These are phyloP conservation scores for Phaeosphaeria sp. DNA, from an alignment of 2,329 filamentous ascomycete genomes.

Conservation along the genomic window DNA sequence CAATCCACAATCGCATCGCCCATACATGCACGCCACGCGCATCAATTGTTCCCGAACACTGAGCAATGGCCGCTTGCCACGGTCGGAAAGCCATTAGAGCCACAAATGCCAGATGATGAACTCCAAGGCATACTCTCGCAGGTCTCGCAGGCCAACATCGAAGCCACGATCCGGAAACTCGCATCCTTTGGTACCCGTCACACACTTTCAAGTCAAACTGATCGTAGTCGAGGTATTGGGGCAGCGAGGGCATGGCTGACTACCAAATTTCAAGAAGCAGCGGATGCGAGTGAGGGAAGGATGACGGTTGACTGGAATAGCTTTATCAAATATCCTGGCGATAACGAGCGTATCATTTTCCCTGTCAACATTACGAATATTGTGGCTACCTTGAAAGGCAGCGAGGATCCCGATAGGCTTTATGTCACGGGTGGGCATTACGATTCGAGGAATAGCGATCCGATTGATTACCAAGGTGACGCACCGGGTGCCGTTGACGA, in stretches of 20 bases:
- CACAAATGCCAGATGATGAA: conserved; percentile 48
- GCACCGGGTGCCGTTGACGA: conserved; percentile 64
- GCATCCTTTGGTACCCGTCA: conserved; percentile 62
- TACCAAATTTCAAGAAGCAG: conserved; percentile 54
- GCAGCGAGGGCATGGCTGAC: conserved; percentile 62
- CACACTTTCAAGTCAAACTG: conserved; percentile 59
- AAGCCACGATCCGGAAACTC: conserved; percentile 57
- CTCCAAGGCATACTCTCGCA: conserved; percentile 45
- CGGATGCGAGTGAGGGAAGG: conserved; percentile 53
- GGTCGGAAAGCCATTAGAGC: conserved; percentile 36
- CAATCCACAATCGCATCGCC: conserved; percentile 15
- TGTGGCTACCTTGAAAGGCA: conserved; percentile 53
- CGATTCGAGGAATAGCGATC: conserved; percentile 57
- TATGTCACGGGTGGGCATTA: conserved; percentile 63
- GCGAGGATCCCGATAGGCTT: conserved; percentile 53
- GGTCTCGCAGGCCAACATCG: conserved; percentile 51
- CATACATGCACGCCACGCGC: conserved; percentile 16
- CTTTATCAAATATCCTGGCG: conserved; percentile 53
- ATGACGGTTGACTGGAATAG: conserved; percentile 59
- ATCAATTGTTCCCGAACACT: conserved; percentile 17
- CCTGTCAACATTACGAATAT: conserved; percentile 60
- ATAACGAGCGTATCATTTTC: conserved; percentile 49
- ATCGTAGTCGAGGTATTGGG: conserved; percentile 58
- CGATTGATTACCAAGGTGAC: conserved; percentile 56
- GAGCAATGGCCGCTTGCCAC: conserved; percentile 46